Evolutionary conservation across 116 monocot genomes (phyloP).

Genomic region (Cymodocea nodosa): DNA sequence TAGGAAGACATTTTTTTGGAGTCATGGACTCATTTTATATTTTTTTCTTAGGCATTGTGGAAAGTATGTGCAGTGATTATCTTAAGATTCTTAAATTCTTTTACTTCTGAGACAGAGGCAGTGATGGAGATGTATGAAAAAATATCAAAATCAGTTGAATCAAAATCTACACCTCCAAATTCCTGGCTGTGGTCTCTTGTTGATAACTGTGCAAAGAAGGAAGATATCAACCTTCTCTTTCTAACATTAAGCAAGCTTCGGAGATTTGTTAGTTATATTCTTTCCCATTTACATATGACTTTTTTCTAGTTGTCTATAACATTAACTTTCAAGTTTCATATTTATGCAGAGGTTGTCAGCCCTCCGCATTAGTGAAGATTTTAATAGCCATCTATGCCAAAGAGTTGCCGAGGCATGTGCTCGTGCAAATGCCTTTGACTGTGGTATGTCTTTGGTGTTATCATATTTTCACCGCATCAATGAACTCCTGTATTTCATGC

Average conservation of each 20-base stretch:
- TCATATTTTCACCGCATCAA: not conserved
- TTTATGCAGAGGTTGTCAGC: constrained; percentile 79
- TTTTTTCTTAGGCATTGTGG: no score
- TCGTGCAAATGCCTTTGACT: constrained; percentile 57
- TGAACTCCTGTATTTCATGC: no score
- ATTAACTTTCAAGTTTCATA: not conserved
- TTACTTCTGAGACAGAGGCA: constrained; percentile 24
- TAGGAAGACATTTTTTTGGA: no score
- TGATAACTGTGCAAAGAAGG: constrained; percentile 42
- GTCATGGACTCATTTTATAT: no score
- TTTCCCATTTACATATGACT: not conserved
- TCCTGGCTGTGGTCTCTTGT: constrained; percentile 88
- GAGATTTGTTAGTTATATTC: constrained; percentile 67
- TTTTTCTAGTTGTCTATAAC: not conserved
- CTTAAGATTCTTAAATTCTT: not conserved
- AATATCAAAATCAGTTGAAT: constrained; percentile 71
- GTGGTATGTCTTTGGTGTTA: constrained; percentile 31
- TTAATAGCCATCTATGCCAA: constrained; percentile 89
- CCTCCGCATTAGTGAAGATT: constrained; percentile 71
- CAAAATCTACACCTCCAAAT: constrained; percentile 86
- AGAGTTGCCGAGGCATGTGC: constrained; percentile 78
- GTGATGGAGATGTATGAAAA: constrained; percentile 54
- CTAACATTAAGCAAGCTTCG: constrained; percentile 67
- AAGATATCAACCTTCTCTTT: constrained; percentile 81
- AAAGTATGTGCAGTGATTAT: not conserved